Evolutionary conservation across 257 asterid genomes (phyloP), one percentile per base, ranked within the genome.

Genomic region (Plectranthus barbatus): DNA sequence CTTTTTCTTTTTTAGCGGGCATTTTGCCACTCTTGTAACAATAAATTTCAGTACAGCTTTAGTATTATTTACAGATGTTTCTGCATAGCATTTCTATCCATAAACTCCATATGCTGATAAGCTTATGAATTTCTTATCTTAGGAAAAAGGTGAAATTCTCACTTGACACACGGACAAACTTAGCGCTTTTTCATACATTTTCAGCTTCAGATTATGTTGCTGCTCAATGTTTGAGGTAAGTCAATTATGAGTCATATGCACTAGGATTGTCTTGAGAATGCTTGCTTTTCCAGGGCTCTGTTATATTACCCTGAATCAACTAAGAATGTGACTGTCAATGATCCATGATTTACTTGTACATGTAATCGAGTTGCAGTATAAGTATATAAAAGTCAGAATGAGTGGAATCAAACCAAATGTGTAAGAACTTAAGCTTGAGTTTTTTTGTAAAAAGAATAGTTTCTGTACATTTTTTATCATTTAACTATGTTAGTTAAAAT

Each of bases 191-290:
- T 57, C 82, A 88, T 77, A 82, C 99, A 49, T 90, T 90, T 75
- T 56, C 95, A 46, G 99, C 94, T 51, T 66, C 86, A 62, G 99
- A 93, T 50, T 93, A 93, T 72, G 99, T 93, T 71, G 79, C 97
- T 74, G 94, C 99, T 59, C 99, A 93, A 77, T 74, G 99, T 73
- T 85, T 90, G 49, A 82, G 99, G 99, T 84, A 69, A 72, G 75
- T 6, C 63, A 12, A 13, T 41, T 44, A 23, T 51, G 60, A 36
- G 19, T 68, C 23, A 12, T 44, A 21, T 33, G 56, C 45, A 33
- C 34, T 23, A 11, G 1, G 6, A 14, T 59, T 12, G 17, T 42
- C 39, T 41, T 62, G 26, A 52, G 55, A 45, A 26, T 45, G 10
- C 58, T 26, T 59, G 20, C 31, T 59, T 44, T 9, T 11, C 36